Evolutionary conservation across 1,284 basidiomycete genomes (phyloP), one percentile per base, ranked within the genome.

Genomic region (Trichosporon faecale): DNA sequence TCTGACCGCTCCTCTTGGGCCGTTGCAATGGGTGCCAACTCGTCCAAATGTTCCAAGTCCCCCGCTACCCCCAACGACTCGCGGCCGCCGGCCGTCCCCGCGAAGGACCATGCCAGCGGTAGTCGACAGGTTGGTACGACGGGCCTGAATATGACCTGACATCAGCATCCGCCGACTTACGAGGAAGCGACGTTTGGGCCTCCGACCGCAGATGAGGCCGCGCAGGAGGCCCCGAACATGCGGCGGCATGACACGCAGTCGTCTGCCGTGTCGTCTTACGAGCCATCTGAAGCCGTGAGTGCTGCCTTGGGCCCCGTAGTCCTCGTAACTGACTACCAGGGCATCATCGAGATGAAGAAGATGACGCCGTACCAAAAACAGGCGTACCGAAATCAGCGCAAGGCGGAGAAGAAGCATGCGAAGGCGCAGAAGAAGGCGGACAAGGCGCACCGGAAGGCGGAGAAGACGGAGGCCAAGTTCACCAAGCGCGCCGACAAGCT

Each of bases 321-420:
- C 25, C 4, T 2, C 16, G 23, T 16, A 61, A 29, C 57, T 61
- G 18, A 61, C 16, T 16, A n/a, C 4, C 57, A 61, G 57, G 27
- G 16, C 11, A 8, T 23, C 16, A 31, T 31, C 27, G 57, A 61
- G 31, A 61, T 61, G 27, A 29, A n/a, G 57, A 31, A 61, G 27
- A 61, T 31, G 57, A 61, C 57, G 18, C 27, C 27, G 29, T 61
- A 31, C 18, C 57, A 61, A 18, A 61, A 61, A 18, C 27, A 63
- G 29, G 25, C 37, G 27, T 25, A 16, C 8, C 37, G 60, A 2
- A 67, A 40, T 9, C 40, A 66, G 29, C 46, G 37, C 18, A 66
- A 65, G 37, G 71, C 71, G 2, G 70, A 72, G 55, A 72, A 69
- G 68, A 37, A 37, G 52, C 66, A 64, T 3, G 65, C 57, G 8